Evolutionary conservation across 768 basidiomycete species (phyloP).

Genomic region (Macrolepiota albuminosa): DNA sequence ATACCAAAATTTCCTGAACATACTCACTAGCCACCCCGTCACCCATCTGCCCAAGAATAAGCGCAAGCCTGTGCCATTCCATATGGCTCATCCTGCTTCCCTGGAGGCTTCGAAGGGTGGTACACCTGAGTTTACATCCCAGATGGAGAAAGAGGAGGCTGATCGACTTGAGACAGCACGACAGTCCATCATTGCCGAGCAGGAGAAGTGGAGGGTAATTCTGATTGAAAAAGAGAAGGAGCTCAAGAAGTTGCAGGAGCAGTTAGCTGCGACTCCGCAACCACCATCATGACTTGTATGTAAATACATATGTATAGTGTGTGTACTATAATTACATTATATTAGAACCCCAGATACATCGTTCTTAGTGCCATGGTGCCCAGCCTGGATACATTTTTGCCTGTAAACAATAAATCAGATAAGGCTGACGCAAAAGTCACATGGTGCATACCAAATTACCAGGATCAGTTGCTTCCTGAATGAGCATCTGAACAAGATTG

Average conservation of each 20-base stretch:
- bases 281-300: background rate
- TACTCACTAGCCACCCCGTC: conserved; percentile 78
- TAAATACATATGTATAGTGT: conserved; percentile 7
- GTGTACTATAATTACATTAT: conserved; percentile 9
- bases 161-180: conserved; percentile 76
- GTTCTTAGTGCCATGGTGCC: conserved; percentile 68
- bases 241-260: conserved; percentile 61
- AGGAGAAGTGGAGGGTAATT: conserved; percentile 62
- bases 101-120: conserved; percentile 65
- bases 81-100: conserved; percentile 55
- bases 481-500: conserved; percentile 87
- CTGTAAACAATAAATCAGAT: conserved; percentile 33
- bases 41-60: conserved; percentile 69
- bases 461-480: conserved; percentile 79
- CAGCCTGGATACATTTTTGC: conserved; percentile 90
- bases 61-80: conserved; percentile 65
- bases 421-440: background rate
- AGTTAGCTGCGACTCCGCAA: conserved; percentile 29
- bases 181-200: conserved; percentile 66
- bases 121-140: conserved; percentile 76
- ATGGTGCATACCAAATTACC: conserved; percentile 51
- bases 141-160: conserved; percentile 86
- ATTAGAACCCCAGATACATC: background rate
- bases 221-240: conserved; percentile 84
- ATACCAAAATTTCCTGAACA: conserved; percentile 77